Evolutionary conservation across 2,329 filamentous ascomycete genomes (phyloP).

Genomic region (Aureobasidium leucospermi): DNA sequence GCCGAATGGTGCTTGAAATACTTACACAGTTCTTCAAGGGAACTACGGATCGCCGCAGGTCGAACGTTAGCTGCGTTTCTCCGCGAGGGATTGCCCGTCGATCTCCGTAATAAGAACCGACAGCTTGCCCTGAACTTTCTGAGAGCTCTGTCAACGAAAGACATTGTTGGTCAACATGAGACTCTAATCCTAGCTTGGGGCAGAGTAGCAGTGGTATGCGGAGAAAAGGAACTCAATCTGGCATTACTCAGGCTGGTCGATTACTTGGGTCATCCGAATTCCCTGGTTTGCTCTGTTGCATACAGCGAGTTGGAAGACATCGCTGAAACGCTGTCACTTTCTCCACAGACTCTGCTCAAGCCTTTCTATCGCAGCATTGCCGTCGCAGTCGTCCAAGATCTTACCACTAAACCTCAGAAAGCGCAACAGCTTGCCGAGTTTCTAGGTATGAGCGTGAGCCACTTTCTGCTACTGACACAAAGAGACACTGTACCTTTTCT

Average conservation of each 20-base stretch:
- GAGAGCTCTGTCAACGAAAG: conserved; percentile 62
- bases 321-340: conserved; percentile 56
- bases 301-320: conserved; percentile 76
- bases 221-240: conserved; percentile 78
- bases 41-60: conserved; percentile 75
- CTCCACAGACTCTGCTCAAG: conserved; percentile 62
- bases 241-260: conserved; percentile 77
- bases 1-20: conserved; percentile 78
- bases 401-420: conserved; percentile 73
- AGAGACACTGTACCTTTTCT: conserved; percentile 78
- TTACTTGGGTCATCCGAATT: conserved; percentile 77
- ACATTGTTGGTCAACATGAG: conserved; percentile 63
- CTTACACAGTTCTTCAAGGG: conserved; percentile 74
- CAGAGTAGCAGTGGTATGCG: conserved; percentile 69
- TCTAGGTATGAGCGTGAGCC: conserved; percentile 64
- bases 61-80: conserved; percentile 62
- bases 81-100: conserved; percentile 38
- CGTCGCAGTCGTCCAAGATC: conserved; percentile 72
- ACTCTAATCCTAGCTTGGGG: conserved; percentile 80
- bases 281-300: conserved; percentile 69
- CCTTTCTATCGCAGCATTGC: conserved; percentile 87
- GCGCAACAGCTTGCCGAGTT: conserved; percentile 74
- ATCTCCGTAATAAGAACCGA: conserved; percentile 56
- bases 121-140: conserved; percentile 64
- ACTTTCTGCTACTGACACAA: conserved; percentile 70